phyloP scores from a whole-genome alignment of 176 grass and related monocot species.

The maize (Zea mays) region Zm-B73-REFERENCE-NAM-5.0 NC_050103.1:162395501-162396000 shows the following conservation, averaged over 20 bases:
- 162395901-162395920: too few species aligned
- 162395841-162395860: too few species aligned
- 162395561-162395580: background rate
- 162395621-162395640: background rate
- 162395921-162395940: background rate
- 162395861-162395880: too few species aligned
- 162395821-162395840: too few species aligned
- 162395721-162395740: background rate
- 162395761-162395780: too few species aligned
- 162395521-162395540: background rate
- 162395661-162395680: background rate
- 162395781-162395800: too few species aligned
- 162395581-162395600: background rate
- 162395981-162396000: background rate
- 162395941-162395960: background rate
- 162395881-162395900: too few species aligned
- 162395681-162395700: background rate
- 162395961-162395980: background rate
- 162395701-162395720: too few species aligned
- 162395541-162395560: background rate
- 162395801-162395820: too few species aligned
- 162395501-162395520: conserved; percentile 27
- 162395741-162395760: too few species aligned
- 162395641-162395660: background rate
- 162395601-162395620: background rate